Evolutionary conservation across 352 stramenopile species (phyloP).

Genomic region (Globisporangium canariense): DNA sequence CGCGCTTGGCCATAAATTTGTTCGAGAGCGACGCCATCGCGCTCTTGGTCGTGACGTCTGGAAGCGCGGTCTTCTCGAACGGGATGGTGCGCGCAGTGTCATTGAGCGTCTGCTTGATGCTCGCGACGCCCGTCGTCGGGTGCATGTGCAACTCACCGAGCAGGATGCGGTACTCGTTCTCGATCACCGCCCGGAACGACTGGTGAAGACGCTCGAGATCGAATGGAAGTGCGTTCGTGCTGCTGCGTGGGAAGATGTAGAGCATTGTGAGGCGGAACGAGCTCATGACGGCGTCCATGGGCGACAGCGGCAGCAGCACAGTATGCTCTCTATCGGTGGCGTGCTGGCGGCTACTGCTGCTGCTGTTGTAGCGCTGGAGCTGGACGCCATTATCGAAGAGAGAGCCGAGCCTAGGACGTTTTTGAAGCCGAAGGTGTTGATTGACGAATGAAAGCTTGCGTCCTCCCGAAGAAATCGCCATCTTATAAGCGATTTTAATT

Average conservation of each 20-base stretch:
- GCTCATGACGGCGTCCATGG: conserved; percentile 50
- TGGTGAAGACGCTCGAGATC: conserved; percentile 38
- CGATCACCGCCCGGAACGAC: conserved; percentile 29
- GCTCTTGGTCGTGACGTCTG: conserved; percentile 27
- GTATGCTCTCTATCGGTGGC: not conserved
- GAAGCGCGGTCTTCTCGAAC: conserved; percentile 28
- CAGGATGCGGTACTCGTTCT: conserved; percentile 45
- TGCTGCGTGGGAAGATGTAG: conserved; percentile 44
- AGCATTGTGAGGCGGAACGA: conserved; percentile 42
- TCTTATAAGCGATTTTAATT: too few relatives aligned
- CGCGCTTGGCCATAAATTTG: conserved; percentile 30
- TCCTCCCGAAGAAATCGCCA: too few relatives aligned
- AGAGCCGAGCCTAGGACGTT: too few relatives aligned
- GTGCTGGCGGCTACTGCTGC: too few relatives aligned
- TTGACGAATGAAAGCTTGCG: too few relatives aligned
- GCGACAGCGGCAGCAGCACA: conserved; percentile 27
- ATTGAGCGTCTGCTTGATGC: conserved; percentile 26
- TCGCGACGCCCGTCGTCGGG: conserved; percentile 22
- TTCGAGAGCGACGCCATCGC: conserved; percentile 29
- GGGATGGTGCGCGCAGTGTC: conserved; percentile 20
- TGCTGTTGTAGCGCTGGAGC: too few relatives aligned
- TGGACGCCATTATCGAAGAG: too few relatives aligned
- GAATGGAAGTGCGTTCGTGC: conserved; percentile 14
- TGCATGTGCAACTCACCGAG: conserved; percentile 36
- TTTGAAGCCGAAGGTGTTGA: too few relatives aligned